phyloP scores from a whole-genome alignment of 1,284 basidiomycete genomes.

The Heliocybe sulcata region DNA sequence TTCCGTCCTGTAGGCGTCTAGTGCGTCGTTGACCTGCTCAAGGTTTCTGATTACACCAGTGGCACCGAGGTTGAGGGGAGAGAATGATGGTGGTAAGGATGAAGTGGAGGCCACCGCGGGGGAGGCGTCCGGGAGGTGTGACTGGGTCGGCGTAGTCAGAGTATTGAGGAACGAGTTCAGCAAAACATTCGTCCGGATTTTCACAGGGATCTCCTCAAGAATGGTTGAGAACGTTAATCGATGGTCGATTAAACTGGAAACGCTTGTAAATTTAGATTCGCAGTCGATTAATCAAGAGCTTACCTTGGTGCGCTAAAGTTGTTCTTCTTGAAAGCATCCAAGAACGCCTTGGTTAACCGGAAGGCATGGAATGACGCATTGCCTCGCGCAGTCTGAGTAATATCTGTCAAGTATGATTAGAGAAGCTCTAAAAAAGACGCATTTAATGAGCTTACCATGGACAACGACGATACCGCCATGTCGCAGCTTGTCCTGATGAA shows the following conservation, averaged over 20 bases:
- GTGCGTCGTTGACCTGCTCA: slow-evolving; percentile 77
- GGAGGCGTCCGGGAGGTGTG: slow-evolving; percentile 26
- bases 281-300: slow-evolving; percentile 12
- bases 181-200: slow-evolving; percentile 83
- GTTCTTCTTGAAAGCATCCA: slow-evolving; percentile 80
- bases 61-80: slow-evolving; percentile 55
- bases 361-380: slow-evolving; percentile 92
- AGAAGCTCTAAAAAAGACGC: slow-evolving; percentile 6
- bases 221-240: slow-evolving; percentile 87
- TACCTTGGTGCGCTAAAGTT: slow-evolving; percentile 88
- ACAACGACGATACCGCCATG: slow-evolving; percentile 87
- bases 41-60: slow-evolving; percentile 60
- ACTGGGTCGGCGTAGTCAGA: slow-evolving; percentile 35
- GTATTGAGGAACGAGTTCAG: slow-evolving; percentile 81
- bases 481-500: slow-evolving; percentile 73
- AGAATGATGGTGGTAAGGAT: slow-evolving; percentile 46
- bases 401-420: slow-evolving; percentile 31
- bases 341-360: slow-evolving; percentile 77
- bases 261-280: slow-evolving; percentile 10
- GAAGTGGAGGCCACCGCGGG: slow-evolving; percentile 30
- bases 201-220: slow-evolving; percentile 86
- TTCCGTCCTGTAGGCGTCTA: slow-evolving; percentile 86
- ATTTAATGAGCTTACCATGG: slow-evolving; percentile 55
- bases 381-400: slow-evolving; percentile 73
- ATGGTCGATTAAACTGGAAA: slow-evolving; percentile 72